Evolutionary conservation across 345 rosid genomes (phyloP).

Genomic region (Microcos paniculata): DNA sequence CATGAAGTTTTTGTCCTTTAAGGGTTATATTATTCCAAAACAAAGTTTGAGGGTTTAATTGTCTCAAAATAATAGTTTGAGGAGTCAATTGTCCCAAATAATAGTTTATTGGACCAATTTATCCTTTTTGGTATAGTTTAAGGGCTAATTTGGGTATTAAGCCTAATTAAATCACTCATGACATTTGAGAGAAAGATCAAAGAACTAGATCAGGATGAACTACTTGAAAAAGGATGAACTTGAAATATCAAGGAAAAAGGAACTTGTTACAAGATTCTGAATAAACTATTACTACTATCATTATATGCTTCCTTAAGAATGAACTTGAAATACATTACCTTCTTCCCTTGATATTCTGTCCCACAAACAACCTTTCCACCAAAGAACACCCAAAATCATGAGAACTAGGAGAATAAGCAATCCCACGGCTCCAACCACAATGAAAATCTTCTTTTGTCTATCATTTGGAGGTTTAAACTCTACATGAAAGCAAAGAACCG

Average conservation of each 20-base stretch:
- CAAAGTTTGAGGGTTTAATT: too few species aligned
- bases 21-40: too few species aligned
- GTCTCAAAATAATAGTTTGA: too few species aligned
- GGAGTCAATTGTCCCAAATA: too few species aligned
- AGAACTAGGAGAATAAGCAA: constrained; percentile 11
- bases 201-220: too few species aligned
- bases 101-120: too few species aligned
- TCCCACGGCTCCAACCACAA: constrained; percentile 21
- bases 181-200: not conserved
- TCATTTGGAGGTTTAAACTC: constrained; percentile 14
- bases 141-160: too few species aligned
- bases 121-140: too few species aligned
- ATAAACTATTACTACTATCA: not conserved
- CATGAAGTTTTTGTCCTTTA: too few species aligned
- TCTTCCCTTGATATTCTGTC: constrained; percentile 1
- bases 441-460: not conserved
- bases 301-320: not conserved
- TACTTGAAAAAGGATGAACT: too few species aligned
- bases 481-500: not conserved
- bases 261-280: not conserved
- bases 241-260: too few species aligned
- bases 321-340: constrained; percentile 14
- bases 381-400: constrained; percentile 10
- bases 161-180: not conserved
- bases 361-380: constrained; percentile 25